Evolutionary conservation across 345 rosid species (phyloP).

Genomic region (Diplotaxis tenuifolia): DNA sequence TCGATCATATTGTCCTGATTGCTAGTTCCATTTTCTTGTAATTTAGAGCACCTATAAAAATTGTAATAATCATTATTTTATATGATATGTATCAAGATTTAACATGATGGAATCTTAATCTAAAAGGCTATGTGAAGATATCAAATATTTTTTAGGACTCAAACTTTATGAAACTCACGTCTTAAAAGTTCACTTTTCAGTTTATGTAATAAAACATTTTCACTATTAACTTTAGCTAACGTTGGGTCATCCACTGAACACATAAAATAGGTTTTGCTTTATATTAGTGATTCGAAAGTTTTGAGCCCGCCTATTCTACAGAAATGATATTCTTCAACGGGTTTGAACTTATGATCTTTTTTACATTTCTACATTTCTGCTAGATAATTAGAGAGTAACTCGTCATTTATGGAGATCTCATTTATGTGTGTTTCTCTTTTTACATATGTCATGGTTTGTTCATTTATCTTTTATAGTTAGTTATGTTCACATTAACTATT

Average conservation of each 20-base stretch:
- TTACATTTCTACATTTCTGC: too few relatives aligned
- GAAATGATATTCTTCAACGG: too few relatives aligned
- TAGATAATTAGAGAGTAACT: too few relatives aligned
- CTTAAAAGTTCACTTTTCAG: not conserved
- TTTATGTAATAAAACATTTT: not conserved
- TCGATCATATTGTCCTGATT: slow-evolving; percentile 41
- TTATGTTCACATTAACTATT: not conserved
- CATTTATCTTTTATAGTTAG: not conserved
- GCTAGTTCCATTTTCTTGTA: slow-evolving; percentile 33
- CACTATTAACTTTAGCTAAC: not conserved
- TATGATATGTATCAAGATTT: slow-evolving; percentile 1
- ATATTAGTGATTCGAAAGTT: too few relatives aligned
- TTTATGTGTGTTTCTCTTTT: not conserved
- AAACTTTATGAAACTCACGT: slow-evolving; percentile 28
- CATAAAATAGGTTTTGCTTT: slow-evolving; percentile 18
- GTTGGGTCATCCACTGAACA: slow-evolving; percentile 27
- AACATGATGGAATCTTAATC: slow-evolving; percentile 4
- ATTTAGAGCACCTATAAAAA: slow-evolving; percentile 1
- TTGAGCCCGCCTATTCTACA: too few relatives aligned
- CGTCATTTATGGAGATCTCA: too few relatives aligned
- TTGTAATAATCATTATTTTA: slow-evolving; percentile 15
- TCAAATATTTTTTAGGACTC: slow-evolving; percentile 10
- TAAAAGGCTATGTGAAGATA: slow-evolving; percentile 19
- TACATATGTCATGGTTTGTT: not conserved
- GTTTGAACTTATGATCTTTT: too few relatives aligned